Percentiles rank a stretch among this genome's conserved stretches.
Evolutionary conservation across 106 monocot genomes (phyloP).

Genomic region (Allium sativum): DNA sequence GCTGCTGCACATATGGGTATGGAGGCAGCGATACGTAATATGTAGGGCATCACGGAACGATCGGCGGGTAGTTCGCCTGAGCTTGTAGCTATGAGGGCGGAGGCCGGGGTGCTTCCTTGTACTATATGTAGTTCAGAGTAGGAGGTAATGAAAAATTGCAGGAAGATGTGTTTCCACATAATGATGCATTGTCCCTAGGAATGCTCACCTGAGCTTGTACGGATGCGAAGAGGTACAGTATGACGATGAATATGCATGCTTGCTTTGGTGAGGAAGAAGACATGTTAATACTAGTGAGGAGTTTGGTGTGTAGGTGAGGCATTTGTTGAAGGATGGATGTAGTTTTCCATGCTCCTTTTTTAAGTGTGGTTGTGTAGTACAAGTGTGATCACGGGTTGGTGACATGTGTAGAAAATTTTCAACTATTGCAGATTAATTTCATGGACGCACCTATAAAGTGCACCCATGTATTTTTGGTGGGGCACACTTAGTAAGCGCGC

Average conservation of each 20-base stretch:
- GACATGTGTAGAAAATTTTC: too few species aligned
- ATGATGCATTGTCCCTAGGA: neutral
- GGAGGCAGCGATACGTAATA: neutral
- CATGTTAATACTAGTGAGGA: neutral
- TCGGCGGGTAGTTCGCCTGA: neutral
- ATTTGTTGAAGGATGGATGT: neutral
- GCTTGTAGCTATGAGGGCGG: neutral
- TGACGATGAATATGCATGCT: neutral
- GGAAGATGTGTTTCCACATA: neutral
- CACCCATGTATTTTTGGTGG: too few species aligned
- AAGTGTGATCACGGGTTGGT: neutral
- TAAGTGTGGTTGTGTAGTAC: neutral
- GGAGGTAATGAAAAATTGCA: neutral
- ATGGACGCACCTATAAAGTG: too few species aligned
- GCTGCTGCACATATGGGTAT: neutral
- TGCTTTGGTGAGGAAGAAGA: neutral
- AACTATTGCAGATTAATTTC: too few species aligned
- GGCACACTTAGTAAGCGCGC: too few species aligned
- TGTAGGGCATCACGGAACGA: neutral
- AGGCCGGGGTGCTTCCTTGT: neutral
- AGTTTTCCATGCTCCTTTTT: neutral
- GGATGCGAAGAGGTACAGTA: neutral
- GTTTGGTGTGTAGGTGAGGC: neutral
- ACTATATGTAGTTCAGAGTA: neutral
- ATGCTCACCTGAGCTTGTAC: neutral